Conservation (phyloP, 2,329 filamentous ascomycete species). For the Colletotrichum filicis region DNA sequence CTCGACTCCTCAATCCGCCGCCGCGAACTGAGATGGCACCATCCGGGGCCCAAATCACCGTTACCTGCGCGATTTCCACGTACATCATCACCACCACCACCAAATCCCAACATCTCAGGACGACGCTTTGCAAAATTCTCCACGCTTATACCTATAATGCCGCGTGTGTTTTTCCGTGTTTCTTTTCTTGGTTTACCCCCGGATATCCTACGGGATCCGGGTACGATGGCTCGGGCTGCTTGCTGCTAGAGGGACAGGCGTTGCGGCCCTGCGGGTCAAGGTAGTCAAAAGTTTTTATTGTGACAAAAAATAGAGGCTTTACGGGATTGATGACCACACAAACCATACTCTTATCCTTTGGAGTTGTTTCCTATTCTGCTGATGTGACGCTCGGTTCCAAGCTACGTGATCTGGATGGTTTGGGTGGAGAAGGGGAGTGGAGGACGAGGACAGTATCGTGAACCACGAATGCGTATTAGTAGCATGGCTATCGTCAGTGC, state of each 20-base stretch:
- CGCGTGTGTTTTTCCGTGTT: conserved; percentile 18
- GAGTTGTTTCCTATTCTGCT: neutral
- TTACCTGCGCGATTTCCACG: conserved; percentile 3
- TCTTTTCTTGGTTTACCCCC: conserved; percentile 2
- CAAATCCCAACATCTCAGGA: neutral
- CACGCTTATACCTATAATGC: conserved; percentile 33
- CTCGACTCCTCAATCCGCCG: conserved; percentile 31
- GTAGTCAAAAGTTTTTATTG: neutral
- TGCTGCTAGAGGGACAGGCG: conserved; percentile 24
- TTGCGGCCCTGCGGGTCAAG: conserved; percentile 9
- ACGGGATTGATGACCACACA: neutral
- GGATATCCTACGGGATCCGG: neutral
- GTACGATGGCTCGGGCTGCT: conserved; percentile 11
- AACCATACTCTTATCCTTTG: neutral
- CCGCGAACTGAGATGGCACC: conserved; percentile 6
- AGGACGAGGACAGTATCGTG: neutral
- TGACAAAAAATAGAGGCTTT: conserved; percentile 7
- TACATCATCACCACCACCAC: neutral
- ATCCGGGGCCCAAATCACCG: conserved; percentile 8
- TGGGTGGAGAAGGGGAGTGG: neutral
- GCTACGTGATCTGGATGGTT: neutral
- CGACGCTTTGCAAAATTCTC: conserved; percentile 8
- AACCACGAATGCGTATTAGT: no score
- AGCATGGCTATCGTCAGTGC: no score
- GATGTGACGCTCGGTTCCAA: neutral